These are phyloP conservation scores for Fusarium falciforme DNA, from an alignment of 2,329 filamentous ascomycete species.

Conservation along the genomic window DNA sequence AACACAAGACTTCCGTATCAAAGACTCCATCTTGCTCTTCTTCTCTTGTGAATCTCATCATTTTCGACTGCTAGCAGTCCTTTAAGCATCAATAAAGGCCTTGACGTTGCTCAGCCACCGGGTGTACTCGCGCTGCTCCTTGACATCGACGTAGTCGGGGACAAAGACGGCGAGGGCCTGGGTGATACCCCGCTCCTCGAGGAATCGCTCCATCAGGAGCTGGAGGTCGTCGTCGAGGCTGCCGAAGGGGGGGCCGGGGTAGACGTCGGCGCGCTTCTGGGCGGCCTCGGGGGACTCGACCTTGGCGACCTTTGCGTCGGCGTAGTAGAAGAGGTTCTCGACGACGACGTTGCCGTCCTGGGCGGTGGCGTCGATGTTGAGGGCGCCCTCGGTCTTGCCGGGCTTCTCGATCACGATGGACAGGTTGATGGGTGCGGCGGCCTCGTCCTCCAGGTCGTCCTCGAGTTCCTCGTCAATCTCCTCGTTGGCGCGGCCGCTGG, in stretches of 20 bases:
- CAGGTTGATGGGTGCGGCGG: conserved; percentile 82
- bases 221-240: conserved; percentile 97
- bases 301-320: conserved; percentile 80
- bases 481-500: conserved; percentile 55
- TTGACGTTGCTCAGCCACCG: conserved; percentile 90
- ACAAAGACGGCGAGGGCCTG: conserved; percentile 88
- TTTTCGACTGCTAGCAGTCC: background rate
- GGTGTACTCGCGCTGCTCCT: conserved; percentile 98
- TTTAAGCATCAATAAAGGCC: conserved; percentile 80
- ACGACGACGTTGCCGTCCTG: conserved; percentile 89
- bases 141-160: conserved; percentile 95
- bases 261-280: conserved; percentile 81
- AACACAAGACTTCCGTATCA: conserved; percentile 29
- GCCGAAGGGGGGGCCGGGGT: conserved; percentile 91
- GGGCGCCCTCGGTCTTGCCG: conserved; percentile 75
- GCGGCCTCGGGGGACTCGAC: conserved; percentile 80
- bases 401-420: conserved; percentile 91
- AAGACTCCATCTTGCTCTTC: conserved; percentile 18
- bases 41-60: conserved; percentile 12
- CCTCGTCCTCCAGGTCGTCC: conserved; percentile 66
- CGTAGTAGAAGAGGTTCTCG: conserved; percentile 91
- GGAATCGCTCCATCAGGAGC: conserved; percentile 89
- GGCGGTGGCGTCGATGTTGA: conserved; percentile 87
- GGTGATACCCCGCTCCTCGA: conserved; percentile 94
- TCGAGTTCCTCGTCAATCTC: conserved; percentile 48